Conservation (phyloP, 768 basidiomycete species). For the Xerocomus spinulosus region DNA sequence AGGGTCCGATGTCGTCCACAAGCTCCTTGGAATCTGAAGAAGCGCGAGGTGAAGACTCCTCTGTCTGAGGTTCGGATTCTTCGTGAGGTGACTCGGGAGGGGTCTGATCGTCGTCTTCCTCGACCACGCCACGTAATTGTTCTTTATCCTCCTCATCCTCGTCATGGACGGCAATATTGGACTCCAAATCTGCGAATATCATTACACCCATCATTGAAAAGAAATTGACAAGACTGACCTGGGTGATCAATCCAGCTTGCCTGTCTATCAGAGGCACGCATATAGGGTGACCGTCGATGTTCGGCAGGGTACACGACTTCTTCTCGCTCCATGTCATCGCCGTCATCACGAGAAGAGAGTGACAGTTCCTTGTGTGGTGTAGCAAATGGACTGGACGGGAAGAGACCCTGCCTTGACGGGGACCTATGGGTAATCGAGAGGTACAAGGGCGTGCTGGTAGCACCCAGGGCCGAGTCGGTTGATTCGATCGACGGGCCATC, state of each 20-base stretch:
- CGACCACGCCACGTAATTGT: slow-evolving; percentile 31
- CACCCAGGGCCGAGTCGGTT: too few species aligned
- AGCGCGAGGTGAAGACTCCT: slow-evolving; percentile 50
- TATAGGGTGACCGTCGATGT: slow-evolving; percentile 49
- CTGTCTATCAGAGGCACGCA: slow-evolving; percentile 47
- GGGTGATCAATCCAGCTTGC: slow-evolving; percentile 77
- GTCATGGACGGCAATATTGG: slow-evolving; percentile 60
- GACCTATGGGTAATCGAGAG: slow-evolving; percentile 38
- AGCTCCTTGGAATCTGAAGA: slow-evolving; percentile 61
- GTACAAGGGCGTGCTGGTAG: slow-evolving; percentile 51
- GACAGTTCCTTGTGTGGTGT: slow-evolving; percentile 64
- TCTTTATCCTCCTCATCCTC: slow-evolving; percentile 44
- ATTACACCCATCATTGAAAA: slow-evolving; percentile 7
- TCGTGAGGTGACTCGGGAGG: slow-evolving; percentile 50
- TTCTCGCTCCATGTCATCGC: slow-evolving; percentile 52
- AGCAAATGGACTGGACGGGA: slow-evolving; percentile 68
- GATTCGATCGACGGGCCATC: slow-evolving; percentile 49
- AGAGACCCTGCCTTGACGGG: slow-evolving; percentile 53
- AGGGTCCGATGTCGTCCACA: slow-evolving; percentile 59
- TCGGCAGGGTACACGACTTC: slow-evolving; percentile 63
- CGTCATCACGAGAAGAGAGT: slow-evolving; percentile 48
- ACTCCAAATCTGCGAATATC: slow-evolving; percentile 46
- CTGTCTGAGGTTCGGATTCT: slow-evolving; percentile 43
- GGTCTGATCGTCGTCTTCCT: slow-evolving; percentile 46
- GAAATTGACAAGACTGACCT: slow-evolving; percentile 40